Percentiles rank a stretch among this genome's conserved stretches.
Conservation (phyloP, 23 red algal species). For the Gracilariopsis chorda region DNA sequence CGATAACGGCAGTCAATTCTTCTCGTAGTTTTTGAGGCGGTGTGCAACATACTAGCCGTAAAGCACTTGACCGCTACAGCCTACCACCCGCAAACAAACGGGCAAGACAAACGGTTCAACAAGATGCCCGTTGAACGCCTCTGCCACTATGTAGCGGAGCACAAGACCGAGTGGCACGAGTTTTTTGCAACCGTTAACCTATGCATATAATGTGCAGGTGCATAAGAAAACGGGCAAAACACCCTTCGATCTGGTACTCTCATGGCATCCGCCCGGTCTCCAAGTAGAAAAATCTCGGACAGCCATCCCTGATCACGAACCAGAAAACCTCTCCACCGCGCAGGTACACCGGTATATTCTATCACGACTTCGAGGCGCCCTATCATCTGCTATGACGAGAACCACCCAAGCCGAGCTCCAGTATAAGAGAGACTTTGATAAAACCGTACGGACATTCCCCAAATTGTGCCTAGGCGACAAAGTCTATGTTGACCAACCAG, state of each 20-base stretch:
- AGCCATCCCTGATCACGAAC: not conserved
- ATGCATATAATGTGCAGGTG: conserved; percentile 8
- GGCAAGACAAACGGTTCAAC: not conserved
- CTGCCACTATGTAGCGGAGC: not conserved
- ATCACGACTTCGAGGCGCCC: not conserved
- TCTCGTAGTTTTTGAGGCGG: too few species aligned
- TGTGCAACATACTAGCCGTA: too few species aligned
- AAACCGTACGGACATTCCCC: not conserved
- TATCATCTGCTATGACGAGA: not conserved
- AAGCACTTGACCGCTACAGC: too few species aligned
- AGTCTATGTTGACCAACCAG: not conserved
- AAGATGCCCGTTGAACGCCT: not conserved
- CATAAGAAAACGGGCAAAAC: not conserved
- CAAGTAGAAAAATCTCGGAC: not conserved
- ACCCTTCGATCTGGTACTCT: conserved; percentile 1
- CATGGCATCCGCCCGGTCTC: not conserved
- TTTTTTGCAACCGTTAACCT: not conserved
- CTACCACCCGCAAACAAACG: not conserved
- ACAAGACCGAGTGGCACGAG: not conserved
- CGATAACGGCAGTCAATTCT: too few species aligned
- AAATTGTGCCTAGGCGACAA: not conserved
- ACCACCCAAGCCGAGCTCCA: not conserved
- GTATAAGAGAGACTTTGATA: not conserved
- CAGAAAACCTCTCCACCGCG: not conserved
- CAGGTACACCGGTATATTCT: not conserved